phyloP scores from a whole-genome alignment of 148 eudicot genomes.

The Silene latifolia region DNA sequence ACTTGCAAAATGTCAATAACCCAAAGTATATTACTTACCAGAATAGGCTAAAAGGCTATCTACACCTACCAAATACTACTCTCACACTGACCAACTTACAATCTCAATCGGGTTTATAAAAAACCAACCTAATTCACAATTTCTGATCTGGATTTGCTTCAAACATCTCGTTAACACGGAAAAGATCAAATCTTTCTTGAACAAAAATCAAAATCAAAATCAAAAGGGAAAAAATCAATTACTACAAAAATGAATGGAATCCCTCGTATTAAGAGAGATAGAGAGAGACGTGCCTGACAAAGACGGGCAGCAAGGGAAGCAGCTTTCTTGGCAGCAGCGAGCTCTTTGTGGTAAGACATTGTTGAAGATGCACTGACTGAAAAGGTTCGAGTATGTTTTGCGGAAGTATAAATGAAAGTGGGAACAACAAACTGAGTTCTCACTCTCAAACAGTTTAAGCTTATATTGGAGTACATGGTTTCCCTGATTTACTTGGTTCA shows the following conservation, averaged over 20 bases:
- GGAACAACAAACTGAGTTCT: slow-evolving; percentile 19
- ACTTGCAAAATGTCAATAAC: neutral
- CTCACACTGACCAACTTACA: neutral
- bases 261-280: too few species aligned
- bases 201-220: neutral
- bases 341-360: slow-evolving; percentile 54
- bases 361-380: slow-evolving; percentile 23
- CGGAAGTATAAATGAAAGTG: neutral
- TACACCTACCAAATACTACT: neutral
- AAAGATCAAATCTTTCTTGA: neutral
- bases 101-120: neutral
- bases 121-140: neutral
- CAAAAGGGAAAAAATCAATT: neutral
- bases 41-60: neutral
- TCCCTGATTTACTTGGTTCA: neutral
- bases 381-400: neutral
- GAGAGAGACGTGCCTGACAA: slow-evolving; percentile 48
- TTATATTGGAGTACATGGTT: slow-evolving; percentile 21
- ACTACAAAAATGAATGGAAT: neutral
- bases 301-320: slow-evolving; percentile 80
- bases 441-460: slow-evolving; percentile 23
- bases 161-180: neutral
- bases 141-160: slow-evolving; percentile 1
- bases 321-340: slow-evolving; percentile 79
- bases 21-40: neutral